A percentile compares a stretch with the other conserved stretches of the same genome.
Evolutionary conservation across 2,329 filamentous ascomycete species (phyloP).

Genomic region (Hypoxylon sp.): DNA sequence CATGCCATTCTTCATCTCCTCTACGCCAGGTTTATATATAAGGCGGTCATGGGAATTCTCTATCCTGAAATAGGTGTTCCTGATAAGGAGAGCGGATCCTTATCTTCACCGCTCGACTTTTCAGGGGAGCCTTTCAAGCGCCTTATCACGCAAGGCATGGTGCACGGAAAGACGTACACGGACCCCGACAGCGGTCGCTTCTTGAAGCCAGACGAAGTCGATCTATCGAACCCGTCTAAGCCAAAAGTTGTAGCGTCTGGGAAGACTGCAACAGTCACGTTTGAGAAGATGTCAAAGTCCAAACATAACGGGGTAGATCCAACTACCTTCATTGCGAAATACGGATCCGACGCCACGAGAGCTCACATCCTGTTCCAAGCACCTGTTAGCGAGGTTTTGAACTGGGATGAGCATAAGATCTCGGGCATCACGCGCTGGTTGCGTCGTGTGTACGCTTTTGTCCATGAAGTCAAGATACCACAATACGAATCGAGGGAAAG

Average conservation of each 20-base stretch:
- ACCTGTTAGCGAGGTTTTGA: conserved; percentile 84
- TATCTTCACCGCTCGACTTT: conserved; percentile 23
- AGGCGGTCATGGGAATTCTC: conserved; percentile 77
- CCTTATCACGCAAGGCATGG: conserved; percentile 93
- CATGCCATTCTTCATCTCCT: conserved; percentile 92
- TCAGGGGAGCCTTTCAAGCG: conserved; percentile 80
- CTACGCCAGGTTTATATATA: conserved; percentile 91
- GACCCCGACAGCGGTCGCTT: conserved; percentile 83
- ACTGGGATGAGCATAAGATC: conserved; percentile 90
- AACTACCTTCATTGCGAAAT: conserved; percentile 76
- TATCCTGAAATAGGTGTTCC: conserved; percentile 58
- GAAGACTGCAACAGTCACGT: conserved; percentile 73
- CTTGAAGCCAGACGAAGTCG: conserved; percentile 81
- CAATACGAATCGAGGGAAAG: neutral
- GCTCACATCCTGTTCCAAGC: conserved; percentile 93
- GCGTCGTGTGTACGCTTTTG: conserved; percentile 73
- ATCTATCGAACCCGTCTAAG: conserved; percentile 68
- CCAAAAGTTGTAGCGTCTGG: conserved; percentile 76
- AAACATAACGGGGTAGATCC: conserved; percentile 95
- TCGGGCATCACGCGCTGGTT: conserved; percentile 87
- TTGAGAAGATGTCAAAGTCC: conserved; percentile 96
- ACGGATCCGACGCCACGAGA: conserved; percentile 86
- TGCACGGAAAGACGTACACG: conserved; percentile 86
- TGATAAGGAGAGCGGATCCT: conserved; percentile 48
- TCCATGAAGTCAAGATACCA: conserved; percentile 53